Base-by-base conservation (phyloP, 495 filamentous ascomycete genomes). In the Hypoxylon intermedium region DNA sequence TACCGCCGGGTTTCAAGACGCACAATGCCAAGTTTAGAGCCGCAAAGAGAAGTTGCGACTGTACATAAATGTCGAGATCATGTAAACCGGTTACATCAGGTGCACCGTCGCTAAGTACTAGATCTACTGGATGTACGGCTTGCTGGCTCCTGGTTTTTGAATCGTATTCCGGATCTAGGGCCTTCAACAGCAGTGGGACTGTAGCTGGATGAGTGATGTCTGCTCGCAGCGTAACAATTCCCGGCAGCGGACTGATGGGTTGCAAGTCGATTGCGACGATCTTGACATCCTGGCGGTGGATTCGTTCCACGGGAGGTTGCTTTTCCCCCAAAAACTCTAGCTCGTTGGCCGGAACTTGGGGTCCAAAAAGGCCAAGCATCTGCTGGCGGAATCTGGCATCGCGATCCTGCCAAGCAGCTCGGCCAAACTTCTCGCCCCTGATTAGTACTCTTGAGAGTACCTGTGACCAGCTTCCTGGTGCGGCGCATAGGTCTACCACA, bases 171-270 rank as follows among this genome's bases (percentile, higher is more conserved):
- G 90, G 86, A 58, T 95, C 90, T 15, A 98, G 80, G 6, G 93
- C 93, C 54, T 85, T 84, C 11, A 97, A 80, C 12, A 98, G 85
- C 15, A 96, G 81, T 18, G 92, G 92, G 26, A 98, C 89, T 2
- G 94, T 98, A 15, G 90, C 92, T 1, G 94, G 93, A 75, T 97
- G 93, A 12, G 94, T 98, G 74, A 98, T 98, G 70, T 98, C 94
- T 13, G 93, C 94, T 69, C 91, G 87, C 36, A 98, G 81, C 11
- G 87, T 95, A 23, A 88, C 90, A 65, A 98, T 96, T 50, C 94
- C 94, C 26, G 93, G 87, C 3, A 98, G 80, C 1, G 92, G 90
- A 45, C 88, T 89, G 86, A 98, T 98, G 9, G 94, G 94, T 61
- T 98, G 94, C 11, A 98, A 77, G 66, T 98, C 94, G 43, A 98